phyloP scores from a whole-genome alignment of 2,329 filamentous ascomycete species.

The Rutstroemia sp. region DNA sequence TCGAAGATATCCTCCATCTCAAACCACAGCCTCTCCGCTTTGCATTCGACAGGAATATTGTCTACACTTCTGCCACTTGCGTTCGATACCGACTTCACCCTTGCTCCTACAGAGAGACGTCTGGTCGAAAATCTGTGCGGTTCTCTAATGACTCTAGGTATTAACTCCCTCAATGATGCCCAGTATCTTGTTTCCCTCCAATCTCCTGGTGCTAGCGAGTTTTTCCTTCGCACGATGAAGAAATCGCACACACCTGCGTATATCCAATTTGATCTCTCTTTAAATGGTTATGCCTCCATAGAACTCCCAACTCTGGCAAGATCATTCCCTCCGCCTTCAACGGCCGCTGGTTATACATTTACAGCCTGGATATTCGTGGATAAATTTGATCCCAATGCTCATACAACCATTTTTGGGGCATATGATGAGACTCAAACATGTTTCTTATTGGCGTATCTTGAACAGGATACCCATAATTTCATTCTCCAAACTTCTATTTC shows the following conservation, averaged over 20 bases:
- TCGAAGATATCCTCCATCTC: constrained; percentile 50
- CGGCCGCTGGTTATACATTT: constrained; percentile 78
- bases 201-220: constrained; percentile 52
- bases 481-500: constrained; percentile 94
- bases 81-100: constrained; percentile 44
- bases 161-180: constrained; percentile 75
- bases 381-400: constrained; percentile 71
- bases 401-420: constrained; percentile 93
- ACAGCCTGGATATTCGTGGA: constrained; percentile 85
- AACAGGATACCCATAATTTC: constrained; percentile 87
- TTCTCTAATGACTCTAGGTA: constrained; percentile 64
- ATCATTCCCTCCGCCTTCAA: constrained; percentile 71
- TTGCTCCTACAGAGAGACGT: constrained; percentile 48
- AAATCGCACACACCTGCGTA: constrained; percentile 71
- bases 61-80: constrained; percentile 57
- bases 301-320: constrained; percentile 83
- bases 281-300: constrained; percentile 81
- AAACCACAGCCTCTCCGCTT: constrained; percentile 59
- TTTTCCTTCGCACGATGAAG: constrained; percentile 66
- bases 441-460: constrained; percentile 88
- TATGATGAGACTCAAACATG: constrained; percentile 90
- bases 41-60: constrained; percentile 67
- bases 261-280: constrained; percentile 88
- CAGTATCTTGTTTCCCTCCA: constrained; percentile 58
- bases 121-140: constrained; percentile 61